Percentiles rank a stretch among this genome's conserved stretches.
These are phyloP conservation scores for Ophiostoma populinum DNA, from an alignment of 2,329 filamentous ascomycete genomes.

Conservation along the genomic window DNA sequence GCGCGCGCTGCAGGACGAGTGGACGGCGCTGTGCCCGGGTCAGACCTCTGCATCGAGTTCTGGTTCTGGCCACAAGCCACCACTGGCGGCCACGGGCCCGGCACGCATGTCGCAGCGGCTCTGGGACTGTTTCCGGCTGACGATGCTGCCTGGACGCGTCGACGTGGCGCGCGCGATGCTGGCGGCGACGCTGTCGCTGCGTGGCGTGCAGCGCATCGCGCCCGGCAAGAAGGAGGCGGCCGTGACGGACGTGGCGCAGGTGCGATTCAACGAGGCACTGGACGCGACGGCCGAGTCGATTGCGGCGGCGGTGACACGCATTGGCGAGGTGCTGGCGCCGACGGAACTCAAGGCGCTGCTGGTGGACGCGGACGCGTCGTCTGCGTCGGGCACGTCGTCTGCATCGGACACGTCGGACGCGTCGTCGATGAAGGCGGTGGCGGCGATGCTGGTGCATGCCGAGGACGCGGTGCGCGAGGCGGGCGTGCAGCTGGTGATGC, in stretches of 20 bases:
- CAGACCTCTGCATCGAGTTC: too few relatives aligned
- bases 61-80: too few relatives aligned
- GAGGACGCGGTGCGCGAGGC: slow-evolving; percentile 65
- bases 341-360: slow-evolving; percentile 53
- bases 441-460: slow-evolving; percentile 67
- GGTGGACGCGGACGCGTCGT: too few relatives aligned
- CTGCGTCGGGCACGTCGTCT: too few relatives aligned
- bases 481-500: slow-evolving; percentile 67
- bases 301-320: slow-evolving; percentile 55
- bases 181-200: slow-evolving; percentile 49
- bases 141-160: slow-evolving; percentile 48
- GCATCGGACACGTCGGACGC: too few relatives aligned
- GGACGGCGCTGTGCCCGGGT: slow-evolving; percentile 48
- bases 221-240: slow-evolving; percentile 29
- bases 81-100: slow-evolving; percentile 45
- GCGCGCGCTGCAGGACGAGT: slow-evolving; percentile 51
- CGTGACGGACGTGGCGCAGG: slow-evolving; percentile 28
- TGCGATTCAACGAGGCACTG: slow-evolving; percentile 64
- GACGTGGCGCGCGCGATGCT: slow-evolving; percentile 60
- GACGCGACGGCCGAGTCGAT: slow-evolving; percentile 38
- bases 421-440: slow-evolving; percentile 56
- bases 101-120: slow-evolving; percentile 60
- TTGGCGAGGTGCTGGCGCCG: slow-evolving; percentile 54
- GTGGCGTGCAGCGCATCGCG: slow-evolving; percentile 59
- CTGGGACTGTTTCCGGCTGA: slow-evolving; percentile 60